phyloP scores from a whole-genome alignment of 2,329 filamentous ascomycete genomes.

The Dactylellina cionopaga region DNA sequence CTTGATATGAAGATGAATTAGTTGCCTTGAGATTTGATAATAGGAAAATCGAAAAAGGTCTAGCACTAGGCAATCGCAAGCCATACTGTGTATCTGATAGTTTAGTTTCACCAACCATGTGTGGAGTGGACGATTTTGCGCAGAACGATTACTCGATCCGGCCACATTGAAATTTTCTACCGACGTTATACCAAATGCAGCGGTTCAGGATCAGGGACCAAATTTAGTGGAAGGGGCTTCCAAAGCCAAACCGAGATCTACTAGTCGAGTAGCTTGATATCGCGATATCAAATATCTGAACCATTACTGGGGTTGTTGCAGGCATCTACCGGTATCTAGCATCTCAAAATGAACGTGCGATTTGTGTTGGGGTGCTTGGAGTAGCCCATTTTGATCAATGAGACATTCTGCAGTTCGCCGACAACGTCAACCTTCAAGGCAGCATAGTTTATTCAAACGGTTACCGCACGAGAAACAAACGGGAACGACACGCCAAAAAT shows the following conservation, averaged over 20 bases:
- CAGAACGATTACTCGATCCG: conserved; percentile 34
- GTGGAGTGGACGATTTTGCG: conserved; percentile 2
- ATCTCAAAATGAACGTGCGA: background rate
- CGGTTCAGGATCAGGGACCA: conserved; percentile 30
- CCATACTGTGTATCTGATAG: conserved; percentile 16
- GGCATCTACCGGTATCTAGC: conserved; percentile 21
- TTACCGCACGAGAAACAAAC: background rate
- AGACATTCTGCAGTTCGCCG: conserved; percentile 40
- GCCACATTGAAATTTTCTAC: background rate
- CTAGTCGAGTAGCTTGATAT: background rate
- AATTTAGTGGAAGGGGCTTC: conserved; percentile 22
- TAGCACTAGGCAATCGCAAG: conserved; percentile 10
- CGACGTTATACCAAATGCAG: conserved; percentile 32
- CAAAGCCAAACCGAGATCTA: conserved; percentile 38
- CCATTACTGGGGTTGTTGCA: conserved; percentile 9
- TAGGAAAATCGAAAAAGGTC: background rate
- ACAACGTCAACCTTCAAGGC: conserved; percentile 32
- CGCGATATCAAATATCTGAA: conserved; percentile 17
- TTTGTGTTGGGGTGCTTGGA: conserved; percentile 31
- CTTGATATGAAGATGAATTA: too few species aligned
- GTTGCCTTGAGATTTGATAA: conserved; percentile 8
- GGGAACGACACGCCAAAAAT: conserved; percentile 1
- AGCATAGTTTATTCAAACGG: conserved; percentile 18
- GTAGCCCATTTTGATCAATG: conserved; percentile 3
- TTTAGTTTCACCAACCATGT: conserved; percentile 33